Conservation (phyloP, 1,284 basidiomycete species). For the Malassezia cuniculi region DNA sequence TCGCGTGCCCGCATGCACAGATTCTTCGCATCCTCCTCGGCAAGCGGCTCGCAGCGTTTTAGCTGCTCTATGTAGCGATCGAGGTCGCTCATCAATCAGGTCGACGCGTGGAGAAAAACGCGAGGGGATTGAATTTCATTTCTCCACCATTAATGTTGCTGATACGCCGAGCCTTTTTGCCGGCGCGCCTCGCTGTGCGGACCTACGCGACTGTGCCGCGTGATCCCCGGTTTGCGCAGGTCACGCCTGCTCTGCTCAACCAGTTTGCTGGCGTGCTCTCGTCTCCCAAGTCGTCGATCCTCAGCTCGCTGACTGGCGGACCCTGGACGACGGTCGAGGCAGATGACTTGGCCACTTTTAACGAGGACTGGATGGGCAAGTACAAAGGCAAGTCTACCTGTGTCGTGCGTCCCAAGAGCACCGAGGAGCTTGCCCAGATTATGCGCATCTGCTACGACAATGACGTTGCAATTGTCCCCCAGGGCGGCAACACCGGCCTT, state of each 20-base stretch:
- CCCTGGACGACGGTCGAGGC: constrained; percentile 45
- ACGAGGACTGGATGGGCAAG: constrained; percentile 96
- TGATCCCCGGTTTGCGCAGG: constrained; percentile 45
- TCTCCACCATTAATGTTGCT: background rate
- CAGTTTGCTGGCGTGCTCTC: constrained; percentile 48
- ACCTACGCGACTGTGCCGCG: too few species aligned
- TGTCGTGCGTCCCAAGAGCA: constrained; percentile 76
- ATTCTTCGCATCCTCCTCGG: constrained; percentile 37
- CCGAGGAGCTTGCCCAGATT: constrained; percentile 74
- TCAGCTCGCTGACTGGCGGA: constrained; percentile 46
- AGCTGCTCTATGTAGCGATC: constrained; percentile 35
- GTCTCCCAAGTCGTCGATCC: constrained; percentile 45
- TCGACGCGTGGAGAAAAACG: background rate
- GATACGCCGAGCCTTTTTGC: too few species aligned
- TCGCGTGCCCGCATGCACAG: constrained; percentile 89
- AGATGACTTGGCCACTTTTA: constrained; percentile 64
- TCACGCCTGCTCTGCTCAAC: constrained; percentile 48
- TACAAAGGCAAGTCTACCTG: constrained; percentile 71
- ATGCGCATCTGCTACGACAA: constrained; percentile 36
- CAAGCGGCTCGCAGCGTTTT: constrained; percentile 31
- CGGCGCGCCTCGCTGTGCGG: too few species aligned
- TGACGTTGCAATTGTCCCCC: constrained; percentile 63
- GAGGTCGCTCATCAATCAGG: constrained; percentile 23
- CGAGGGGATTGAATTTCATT: background rate
- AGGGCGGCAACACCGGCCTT: constrained; percentile 95